Conservation (phyloP, 768 basidiomycete genomes). For the Pulveroboletus sp. region DNA sequence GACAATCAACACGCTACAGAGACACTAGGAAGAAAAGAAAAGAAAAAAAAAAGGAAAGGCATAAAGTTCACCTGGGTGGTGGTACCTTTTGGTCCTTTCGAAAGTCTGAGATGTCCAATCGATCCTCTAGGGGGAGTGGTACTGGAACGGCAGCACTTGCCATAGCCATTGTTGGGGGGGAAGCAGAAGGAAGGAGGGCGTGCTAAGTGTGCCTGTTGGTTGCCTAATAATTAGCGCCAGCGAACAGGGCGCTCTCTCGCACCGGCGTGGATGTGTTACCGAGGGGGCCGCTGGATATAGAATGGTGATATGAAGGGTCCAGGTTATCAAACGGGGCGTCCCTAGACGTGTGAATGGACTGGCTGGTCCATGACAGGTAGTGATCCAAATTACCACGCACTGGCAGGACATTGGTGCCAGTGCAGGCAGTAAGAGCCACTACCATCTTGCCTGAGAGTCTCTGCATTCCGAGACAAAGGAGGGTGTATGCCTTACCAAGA, state of each 20-base stretch:
- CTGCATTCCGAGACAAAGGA: too few relatives aligned
- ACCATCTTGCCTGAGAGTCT: too few relatives aligned
- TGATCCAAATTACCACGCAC: background rate
- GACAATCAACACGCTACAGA: slow-evolving; percentile 15
- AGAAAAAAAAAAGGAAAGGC: too few relatives aligned
- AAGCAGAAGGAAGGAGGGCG: background rate
- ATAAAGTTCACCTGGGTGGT: slow-evolving; percentile 19
- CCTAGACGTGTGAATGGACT: slow-evolving; percentile 8
- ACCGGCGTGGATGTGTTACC: too few relatives aligned
- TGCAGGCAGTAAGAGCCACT: background rate
- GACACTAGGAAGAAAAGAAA: background rate
- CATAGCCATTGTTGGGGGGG: slow-evolving; percentile 11
- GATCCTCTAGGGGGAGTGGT: background rate
- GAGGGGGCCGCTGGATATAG: background rate
- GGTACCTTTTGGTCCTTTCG: slow-evolving; percentile 13
- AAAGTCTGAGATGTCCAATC: slow-evolving; percentile 13
- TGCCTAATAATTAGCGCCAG: slow-evolving; percentile 4
- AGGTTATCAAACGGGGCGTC: background rate
- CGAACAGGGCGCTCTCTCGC: too few relatives aligned
- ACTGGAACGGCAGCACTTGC: slow-evolving; percentile 4
- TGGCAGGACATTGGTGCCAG: too few relatives aligned
- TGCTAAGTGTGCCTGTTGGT: background rate
- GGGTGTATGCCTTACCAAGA: too few relatives aligned
- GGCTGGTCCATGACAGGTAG: too few relatives aligned
- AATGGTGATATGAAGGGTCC: too few relatives aligned